Percentiles rank a stretch among this genome's conserved stretches.
These are phyloP conservation scores for Thelephora terrestris DNA, from an alignment of 1,284 basidiomycete genomes.

Conservation along the genomic window DNA sequence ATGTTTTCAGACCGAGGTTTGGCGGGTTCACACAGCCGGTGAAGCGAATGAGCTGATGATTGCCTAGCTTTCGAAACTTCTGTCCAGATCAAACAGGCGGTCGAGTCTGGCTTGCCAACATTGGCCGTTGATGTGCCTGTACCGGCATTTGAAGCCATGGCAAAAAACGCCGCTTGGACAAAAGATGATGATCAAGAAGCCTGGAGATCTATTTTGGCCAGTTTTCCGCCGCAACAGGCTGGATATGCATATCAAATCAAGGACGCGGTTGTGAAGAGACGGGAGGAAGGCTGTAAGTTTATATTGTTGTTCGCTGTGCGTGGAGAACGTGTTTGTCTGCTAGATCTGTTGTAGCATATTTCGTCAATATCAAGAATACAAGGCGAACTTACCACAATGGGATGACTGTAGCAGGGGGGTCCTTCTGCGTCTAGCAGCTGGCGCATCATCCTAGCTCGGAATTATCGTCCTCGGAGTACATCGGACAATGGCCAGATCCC, in stretches of 20 bases:
- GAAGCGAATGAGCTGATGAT: neutral
- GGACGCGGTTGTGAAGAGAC: conserved; percentile 50
- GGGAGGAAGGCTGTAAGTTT: conserved; percentile 51
- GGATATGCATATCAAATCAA: conserved; percentile 56
- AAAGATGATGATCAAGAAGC: conserved; percentile 50
- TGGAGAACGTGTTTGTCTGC: conserved; percentile 60
- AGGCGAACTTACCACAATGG: too few species aligned
- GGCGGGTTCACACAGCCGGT: conserved; percentile 3
- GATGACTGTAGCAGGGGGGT: too few species aligned
- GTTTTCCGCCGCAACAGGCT: conserved; percentile 44
- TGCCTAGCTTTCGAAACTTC: conserved; percentile 50
- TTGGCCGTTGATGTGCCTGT: conserved; percentile 60
- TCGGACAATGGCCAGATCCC: too few species aligned
- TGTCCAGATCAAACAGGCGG: conserved; percentile 41
- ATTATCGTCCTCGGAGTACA: too few species aligned
- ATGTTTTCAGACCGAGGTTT: conserved; percentile 59
- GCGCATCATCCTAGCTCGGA: too few species aligned
- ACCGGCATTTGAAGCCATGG: conserved; percentile 51
- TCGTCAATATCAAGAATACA: neutral
- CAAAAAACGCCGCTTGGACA: conserved; percentile 49
- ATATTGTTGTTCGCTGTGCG: conserved; percentile 57
- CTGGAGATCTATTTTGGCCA: conserved; percentile 49
- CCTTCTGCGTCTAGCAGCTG: too few species aligned
- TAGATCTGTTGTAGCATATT: conserved; percentile 17
- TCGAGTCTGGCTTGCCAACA: conserved; percentile 52